Evolutionary conservation across 305 asterid genomes (phyloP), one percentile per base, ranked within the genome.

Genomic region (Fraxinus angustifolia): DNA sequence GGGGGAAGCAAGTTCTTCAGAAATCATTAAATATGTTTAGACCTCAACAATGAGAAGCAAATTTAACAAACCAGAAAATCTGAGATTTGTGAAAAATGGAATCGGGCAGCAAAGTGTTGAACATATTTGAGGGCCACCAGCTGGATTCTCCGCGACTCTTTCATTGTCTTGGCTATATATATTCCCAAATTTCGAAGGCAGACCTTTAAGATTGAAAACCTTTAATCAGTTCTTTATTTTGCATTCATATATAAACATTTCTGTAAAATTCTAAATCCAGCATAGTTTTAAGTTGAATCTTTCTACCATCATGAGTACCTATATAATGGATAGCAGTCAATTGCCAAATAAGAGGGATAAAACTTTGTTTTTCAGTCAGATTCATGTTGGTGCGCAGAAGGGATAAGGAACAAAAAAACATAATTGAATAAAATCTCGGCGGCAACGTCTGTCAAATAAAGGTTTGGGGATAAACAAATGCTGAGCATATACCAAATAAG

Each of bases 161-260:
- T 53, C 79, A 4, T 31, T 28, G 10, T 48, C 73, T 50, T 78
- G 79, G 67, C 73, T 73, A 53, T 78, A 78, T 40, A 80, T 23
- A 31, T 74, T 74, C 38, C 75, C 76, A 58, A 75, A 83, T 67
- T 67, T 80, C 53, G 42, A 11, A 78, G 88, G 88, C n/a, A 80
- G 73, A 75, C 86, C 88, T 86, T 80, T 23, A 81, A 81, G n/a
- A 85, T 33, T 31, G 83, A 26, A 83, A 73, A 38, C 38, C 8
- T 67, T 11, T 17, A 30, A 76, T 68, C 72, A 77, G 26, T 42
- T 73, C 58, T 12, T 65, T 67, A 65, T 23, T 26, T 10, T 26
- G 2, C 58, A 71, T 72, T 48, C 80, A 77, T 58, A 1, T 56
- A 8, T 10, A 34, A 3, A 33, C 30, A 5, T 33, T 19, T 16